A percentile compares a stretch with the other conserved stretches of the same genome.
Conservation (phyloP, 345 rosid genomes). For the Ceriops decandra region DNA sequence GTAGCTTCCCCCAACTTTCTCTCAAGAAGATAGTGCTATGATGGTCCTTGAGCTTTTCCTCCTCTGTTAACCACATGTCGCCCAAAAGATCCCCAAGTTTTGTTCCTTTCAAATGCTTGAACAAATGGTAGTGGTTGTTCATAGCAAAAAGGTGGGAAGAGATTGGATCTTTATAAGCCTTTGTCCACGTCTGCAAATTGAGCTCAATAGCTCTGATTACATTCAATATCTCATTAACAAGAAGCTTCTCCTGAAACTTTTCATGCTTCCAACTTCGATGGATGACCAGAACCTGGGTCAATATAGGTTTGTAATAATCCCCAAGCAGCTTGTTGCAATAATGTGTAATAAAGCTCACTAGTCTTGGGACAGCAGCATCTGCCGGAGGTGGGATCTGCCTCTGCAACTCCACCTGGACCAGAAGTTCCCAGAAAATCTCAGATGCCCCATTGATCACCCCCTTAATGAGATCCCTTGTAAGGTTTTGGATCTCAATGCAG, state of each 20-base stretch:
- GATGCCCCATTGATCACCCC: constrained; percentile 82
- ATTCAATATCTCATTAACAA: constrained; percentile 60
- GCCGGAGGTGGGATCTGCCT: constrained; percentile 72
- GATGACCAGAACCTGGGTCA: constrained; percentile 74
- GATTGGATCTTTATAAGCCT: constrained; percentile 62
- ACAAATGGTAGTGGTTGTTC: constrained; percentile 90
- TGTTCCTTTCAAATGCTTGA: constrained; percentile 82
- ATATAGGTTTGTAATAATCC: constrained; percentile 69
- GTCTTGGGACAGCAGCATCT: constrained; percentile 76
- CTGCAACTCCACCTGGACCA: constrained; percentile 84
- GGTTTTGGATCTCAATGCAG: constrained; percentile 85
- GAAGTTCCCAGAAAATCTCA: constrained; percentile 95
- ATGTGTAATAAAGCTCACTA: constrained; percentile 78
- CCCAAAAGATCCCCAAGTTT: constrained; percentile 72
- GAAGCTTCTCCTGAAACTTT: constrained; percentile 79
- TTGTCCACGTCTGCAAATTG: constrained; percentile 76
- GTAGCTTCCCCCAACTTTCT: constrained; percentile 94
- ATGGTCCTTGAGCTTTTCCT: constrained; percentile 78
- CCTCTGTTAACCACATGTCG: constrained; percentile 79
- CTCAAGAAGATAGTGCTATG: constrained; percentile 57
- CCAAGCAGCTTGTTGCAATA: constrained; percentile 87
- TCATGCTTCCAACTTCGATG: constrained; percentile 94
- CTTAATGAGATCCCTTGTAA: constrained; percentile 91
- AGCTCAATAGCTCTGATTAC: constrained; percentile 66
- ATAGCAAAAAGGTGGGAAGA: constrained; percentile 70